Percentiles rank a stretch among this genome's conserved stretches.
Conservation (phyloP, 768 basidiomycete genomes). For the Paxillus rubicundulus region DNA sequence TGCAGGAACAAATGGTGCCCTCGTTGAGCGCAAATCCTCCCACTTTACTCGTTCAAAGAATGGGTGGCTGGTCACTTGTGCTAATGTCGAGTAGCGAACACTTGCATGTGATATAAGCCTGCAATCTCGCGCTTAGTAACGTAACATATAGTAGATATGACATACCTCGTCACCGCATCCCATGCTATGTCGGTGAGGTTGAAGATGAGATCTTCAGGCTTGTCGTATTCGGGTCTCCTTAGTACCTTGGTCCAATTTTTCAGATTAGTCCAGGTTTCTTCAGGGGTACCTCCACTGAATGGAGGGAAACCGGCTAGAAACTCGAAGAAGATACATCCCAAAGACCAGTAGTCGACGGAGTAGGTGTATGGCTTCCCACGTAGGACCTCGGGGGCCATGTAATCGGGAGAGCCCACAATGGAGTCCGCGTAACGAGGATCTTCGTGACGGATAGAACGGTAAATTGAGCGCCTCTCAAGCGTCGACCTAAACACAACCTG, state of each 20-base stretch:
- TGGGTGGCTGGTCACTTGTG: conserved; percentile 70
- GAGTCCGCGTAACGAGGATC: conserved; percentile 96
- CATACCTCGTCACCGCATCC: conserved; percentile 87
- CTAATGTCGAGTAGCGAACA: conserved; percentile 70
- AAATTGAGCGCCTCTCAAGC: conserved; percentile 90
- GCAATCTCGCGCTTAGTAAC: conserved; percentile 3
- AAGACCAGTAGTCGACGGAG: conserved; percentile 97
- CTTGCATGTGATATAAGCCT: conserved; percentile 88
- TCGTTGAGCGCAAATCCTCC: conserved; percentile 70
- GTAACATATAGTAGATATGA: background rate
- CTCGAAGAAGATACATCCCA: conserved; percentile 98
- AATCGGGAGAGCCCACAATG: conserved; percentile 96
- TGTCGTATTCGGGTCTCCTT: conserved; percentile 91
- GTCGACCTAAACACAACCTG: conserved; percentile 88
- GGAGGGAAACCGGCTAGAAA: conserved; percentile 97
- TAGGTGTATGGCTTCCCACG: conserved; percentile 94
- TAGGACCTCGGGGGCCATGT: conserved; percentile 95
- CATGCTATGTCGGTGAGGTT: conserved; percentile 92
- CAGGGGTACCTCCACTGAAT: conserved; percentile 91
- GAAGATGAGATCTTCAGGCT: conserved; percentile 94
- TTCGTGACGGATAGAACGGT: conserved; percentile 85
- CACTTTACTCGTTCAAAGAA: conserved; percentile 82
- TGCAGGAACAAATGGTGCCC: conserved; percentile 91
- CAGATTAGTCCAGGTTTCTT: conserved; percentile 98
- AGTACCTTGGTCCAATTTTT: conserved; percentile 97